Conservation (phyloP, 208 protist genomes). For the Acanthamoeba sp. region DNA sequence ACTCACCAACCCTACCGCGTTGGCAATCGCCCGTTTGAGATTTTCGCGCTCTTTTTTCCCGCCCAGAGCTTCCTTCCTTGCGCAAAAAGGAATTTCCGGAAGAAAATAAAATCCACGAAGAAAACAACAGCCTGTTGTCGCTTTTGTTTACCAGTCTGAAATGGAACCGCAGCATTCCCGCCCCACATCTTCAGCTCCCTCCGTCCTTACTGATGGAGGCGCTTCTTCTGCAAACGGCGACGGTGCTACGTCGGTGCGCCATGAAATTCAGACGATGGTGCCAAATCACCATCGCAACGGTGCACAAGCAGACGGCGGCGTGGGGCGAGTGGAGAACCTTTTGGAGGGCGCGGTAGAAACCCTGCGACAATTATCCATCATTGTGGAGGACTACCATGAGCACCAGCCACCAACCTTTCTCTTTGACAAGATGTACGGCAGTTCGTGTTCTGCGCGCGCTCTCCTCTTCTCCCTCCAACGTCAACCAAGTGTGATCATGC, state of each 20-base stretch:
- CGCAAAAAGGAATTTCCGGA: too few relatives aligned
- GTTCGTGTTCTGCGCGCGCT: neutral
- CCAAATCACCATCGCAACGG: neutral
- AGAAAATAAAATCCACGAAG: neutral
- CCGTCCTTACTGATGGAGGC: too few relatives aligned
- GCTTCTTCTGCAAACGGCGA: neutral
- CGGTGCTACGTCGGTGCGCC: too few relatives aligned
- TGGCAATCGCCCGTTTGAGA: too few relatives aligned
- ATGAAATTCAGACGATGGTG: too few relatives aligned
- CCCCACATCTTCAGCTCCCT: neutral
- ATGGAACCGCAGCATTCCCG: neutral
- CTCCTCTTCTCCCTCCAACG: neutral
- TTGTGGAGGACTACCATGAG: constrained; percentile 59
- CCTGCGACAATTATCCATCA: constrained; percentile 19
- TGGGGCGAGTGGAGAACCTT: constrained; percentile 18
- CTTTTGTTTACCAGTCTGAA: neutral
- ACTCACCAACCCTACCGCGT: too few relatives aligned
- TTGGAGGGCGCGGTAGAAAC: constrained; percentile 49
- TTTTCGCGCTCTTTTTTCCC: too few relatives aligned
- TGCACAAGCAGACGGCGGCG: neutral
- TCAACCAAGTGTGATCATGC: neutral
- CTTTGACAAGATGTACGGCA: constrained; percentile 27
- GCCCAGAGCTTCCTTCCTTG: too few relatives aligned
- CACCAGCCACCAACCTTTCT: constrained; percentile 50
- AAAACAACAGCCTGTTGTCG: neutral